Percentiles rank a stretch among this genome's conserved stretches.
phyloP scores from a whole-genome alignment of 164 flowering plant genomes.

The Dillenia turbinata region DNA sequence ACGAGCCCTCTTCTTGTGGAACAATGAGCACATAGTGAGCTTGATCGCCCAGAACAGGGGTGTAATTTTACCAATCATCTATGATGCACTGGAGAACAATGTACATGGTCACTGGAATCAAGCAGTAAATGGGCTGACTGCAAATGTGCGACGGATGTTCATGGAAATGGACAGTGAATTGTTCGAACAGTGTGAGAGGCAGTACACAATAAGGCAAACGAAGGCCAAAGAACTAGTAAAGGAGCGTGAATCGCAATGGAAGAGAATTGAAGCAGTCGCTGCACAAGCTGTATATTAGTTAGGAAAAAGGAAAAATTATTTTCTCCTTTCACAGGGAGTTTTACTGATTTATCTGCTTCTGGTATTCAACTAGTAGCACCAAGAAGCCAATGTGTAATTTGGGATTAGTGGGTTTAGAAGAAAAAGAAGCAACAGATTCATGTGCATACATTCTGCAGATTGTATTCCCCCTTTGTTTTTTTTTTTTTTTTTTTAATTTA shows the following conservation, averaged over 20 bases:
- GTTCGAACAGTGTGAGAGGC: conserved; percentile 37
- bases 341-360: too few relatives aligned
- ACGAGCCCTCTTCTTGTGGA: conserved; percentile 41
- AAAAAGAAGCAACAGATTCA: too few relatives aligned
- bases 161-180: conserved; percentile 40
- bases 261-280: conserved; percentile 37
- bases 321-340: too few relatives aligned
- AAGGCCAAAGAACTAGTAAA: conserved; percentile 30
- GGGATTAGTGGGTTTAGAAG: too few relatives aligned
- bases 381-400: too few relatives aligned
- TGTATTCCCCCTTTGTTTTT: too few relatives aligned
- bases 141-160: conserved; percentile 37
- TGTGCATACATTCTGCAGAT: too few relatives aligned
- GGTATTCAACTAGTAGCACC: too few relatives aligned
- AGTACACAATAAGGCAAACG: conserved; percentile 26
- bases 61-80: conserved; percentile 33
- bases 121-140: conserved; percentile 38
- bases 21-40: conserved; percentile 39
- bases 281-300: conserved; percentile 5
- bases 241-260: conserved; percentile 33
- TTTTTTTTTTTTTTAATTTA: too few relatives aligned
- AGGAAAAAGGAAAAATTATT: too few relatives aligned
- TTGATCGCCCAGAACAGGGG: conserved; percentile 35
- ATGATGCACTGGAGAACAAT: conserved; percentile 36
- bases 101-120: conserved; percentile 38